Evolutionary conservation across 345 rosid genomes (phyloP).

Genomic region (Heritiera fomes): DNA sequence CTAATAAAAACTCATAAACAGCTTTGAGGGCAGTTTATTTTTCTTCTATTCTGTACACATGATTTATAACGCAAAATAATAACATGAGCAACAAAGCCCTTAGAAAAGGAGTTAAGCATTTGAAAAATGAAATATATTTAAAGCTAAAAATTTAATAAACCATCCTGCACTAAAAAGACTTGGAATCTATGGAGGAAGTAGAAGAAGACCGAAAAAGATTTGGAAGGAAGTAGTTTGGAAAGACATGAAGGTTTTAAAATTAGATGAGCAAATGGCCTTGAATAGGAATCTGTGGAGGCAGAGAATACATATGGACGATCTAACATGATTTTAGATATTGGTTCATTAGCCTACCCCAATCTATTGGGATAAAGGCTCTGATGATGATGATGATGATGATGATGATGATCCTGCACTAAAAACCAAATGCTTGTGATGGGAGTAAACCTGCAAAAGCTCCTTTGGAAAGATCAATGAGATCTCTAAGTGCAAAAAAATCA

Average conservation of each 20-base stretch:
- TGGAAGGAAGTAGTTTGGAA: no score
- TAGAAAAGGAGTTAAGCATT: neutral
- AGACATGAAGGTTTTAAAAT: no score
- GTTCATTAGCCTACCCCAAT: no score
- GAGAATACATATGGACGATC: no score
- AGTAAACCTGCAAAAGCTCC: constrained; percentile 92
- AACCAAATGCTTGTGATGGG: constrained; percentile 9
- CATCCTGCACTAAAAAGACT: neutral
- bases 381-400: no score
- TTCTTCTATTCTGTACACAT: neutral
- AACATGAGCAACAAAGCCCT: neutral
- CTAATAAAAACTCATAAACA: neutral
- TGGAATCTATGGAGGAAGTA: no score
- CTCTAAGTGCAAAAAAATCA: constrained; percentile 87
- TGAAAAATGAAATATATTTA: neutral
- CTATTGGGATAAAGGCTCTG: no score
- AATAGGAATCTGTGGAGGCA: no score
- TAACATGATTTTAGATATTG: no score
- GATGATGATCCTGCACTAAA: constrained; percentile 5
- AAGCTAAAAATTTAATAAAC: neutral
- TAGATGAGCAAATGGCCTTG: no score
- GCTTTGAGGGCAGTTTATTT: neutral
- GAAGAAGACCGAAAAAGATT: no score
- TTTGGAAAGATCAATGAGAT: constrained; percentile 94
- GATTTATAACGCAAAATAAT: neutral